phyloP scores from a whole-genome alignment of 2,329 filamentous ascomycete genomes.

The Calonectria fujianensis region DNA sequence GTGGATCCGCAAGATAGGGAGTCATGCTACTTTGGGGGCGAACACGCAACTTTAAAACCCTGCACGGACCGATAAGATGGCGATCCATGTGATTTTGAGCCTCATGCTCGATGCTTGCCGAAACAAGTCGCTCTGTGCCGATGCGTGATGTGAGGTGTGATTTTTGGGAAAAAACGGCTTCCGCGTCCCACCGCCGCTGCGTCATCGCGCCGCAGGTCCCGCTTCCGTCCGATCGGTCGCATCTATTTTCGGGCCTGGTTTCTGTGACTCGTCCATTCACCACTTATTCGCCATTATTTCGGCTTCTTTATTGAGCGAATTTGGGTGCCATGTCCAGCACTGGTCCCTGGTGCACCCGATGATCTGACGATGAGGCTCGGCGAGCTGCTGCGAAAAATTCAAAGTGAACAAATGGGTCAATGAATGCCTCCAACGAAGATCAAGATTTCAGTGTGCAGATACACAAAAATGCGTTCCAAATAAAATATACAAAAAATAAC shows the following conservation, averaged over 20 bases:
- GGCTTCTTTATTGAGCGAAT: not conserved
- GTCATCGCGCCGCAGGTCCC: conserved; percentile 18
- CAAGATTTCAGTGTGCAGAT: not conserved
- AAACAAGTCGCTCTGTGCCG: conserved; percentile 6
- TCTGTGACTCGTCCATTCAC: not conserved
- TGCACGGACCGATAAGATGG: conserved; percentile 34
- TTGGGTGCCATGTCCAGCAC: not conserved
- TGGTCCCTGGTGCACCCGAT: not conserved
- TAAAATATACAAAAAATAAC: not conserved
- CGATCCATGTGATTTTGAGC: conserved; percentile 36
- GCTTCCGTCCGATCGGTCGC: not conserved
- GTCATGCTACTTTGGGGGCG: conserved; percentile 6
- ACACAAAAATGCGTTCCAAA: not conserved
- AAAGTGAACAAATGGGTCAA: not conserved
- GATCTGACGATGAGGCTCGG: not conserved
- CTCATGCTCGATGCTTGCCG: conserved; percentile 32
- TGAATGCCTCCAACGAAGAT: not conserved
- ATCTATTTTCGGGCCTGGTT: conserved; percentile 11
- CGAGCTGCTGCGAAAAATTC: not conserved
- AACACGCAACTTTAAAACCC: conserved; percentile 30
- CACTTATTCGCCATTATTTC: conserved; percentile 6
- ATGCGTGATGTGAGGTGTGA: conserved; percentile 28
- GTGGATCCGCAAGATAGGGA: conserved; percentile 25
- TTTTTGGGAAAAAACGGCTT: not conserved
- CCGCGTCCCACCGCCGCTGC: not conserved